Evolutionary conservation across 1,284 basidiomycete genomes (phyloP).

Genomic region (Ceratobasidium sp.): DNA sequence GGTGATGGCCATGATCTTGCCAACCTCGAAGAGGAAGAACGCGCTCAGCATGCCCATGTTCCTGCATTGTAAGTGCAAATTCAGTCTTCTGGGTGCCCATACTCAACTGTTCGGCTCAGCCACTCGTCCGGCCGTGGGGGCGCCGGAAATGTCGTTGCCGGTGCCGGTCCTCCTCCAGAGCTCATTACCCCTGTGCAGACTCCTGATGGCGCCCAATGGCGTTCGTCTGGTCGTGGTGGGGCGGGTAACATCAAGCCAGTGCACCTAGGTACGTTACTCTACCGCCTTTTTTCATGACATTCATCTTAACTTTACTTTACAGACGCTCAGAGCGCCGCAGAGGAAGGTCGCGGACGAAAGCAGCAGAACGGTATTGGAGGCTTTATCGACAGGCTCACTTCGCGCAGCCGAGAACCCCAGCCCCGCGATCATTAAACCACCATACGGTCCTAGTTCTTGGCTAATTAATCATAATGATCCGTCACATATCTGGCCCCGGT

Average conservation of each 20-base stretch:
- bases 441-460: not conserved
- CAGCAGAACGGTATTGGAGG: constrained; percentile 20
- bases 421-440: constrained; percentile 5
- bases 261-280: constrained; percentile 8
- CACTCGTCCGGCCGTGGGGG: constrained; percentile 79
- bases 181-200: constrained; percentile 43
- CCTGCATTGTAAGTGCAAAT: constrained; percentile 16
- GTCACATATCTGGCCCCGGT: not conserved
- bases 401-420: constrained; percentile 28
- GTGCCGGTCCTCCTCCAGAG: constrained; percentile 2
- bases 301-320: not conserved
- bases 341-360: constrained; percentile 40
- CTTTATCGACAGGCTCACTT: constrained; percentile 39
- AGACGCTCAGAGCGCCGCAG: constrained; percentile 20
- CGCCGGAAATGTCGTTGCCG: constrained; percentile 61
- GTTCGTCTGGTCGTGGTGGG: constrained; percentile 37
- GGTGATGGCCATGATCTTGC: constrained; percentile 52
- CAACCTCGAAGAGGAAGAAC: constrained; percentile 57
- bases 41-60: constrained; percentile 57
- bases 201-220: constrained; percentile 19
- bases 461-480: not conserved
- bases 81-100: constrained; percentile 26
- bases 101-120: constrained; percentile 52
- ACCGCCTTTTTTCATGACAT: not conserved
- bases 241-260: constrained; percentile 35